A percentile compares a stretch with the other conserved stretches of the same genome.
phyloP scores from a whole-genome alignment of 2,329 filamentous ascomycete species.

The Nemania abortiva region DNA sequence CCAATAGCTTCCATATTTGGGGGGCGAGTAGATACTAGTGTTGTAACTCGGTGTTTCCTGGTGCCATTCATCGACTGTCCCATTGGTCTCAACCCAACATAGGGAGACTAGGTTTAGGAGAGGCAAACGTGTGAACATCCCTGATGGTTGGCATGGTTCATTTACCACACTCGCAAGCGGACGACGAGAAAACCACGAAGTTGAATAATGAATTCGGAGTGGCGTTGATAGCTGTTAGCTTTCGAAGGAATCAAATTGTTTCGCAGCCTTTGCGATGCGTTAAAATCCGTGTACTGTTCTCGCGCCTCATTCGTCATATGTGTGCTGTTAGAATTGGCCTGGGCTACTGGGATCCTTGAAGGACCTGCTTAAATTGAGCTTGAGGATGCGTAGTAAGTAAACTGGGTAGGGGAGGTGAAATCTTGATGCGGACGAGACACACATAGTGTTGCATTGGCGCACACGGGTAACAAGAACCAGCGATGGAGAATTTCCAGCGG shows the following conservation, averaged over 20 bases:
- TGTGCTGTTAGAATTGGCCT: neutral
- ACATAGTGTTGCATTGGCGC: neutral
- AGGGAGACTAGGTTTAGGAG: neutral
- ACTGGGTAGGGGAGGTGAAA: neutral
- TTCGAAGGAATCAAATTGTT: too few relatives aligned
- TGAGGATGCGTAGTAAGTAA: neutral
- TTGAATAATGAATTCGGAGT: too few relatives aligned
- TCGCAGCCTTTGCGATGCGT: too few relatives aligned
- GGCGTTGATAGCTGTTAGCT: too few relatives aligned
- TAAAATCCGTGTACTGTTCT: too few relatives aligned
- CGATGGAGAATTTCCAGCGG: neutral
- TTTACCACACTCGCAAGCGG: neutral
- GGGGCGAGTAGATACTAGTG: neutral
- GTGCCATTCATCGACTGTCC: neutral
- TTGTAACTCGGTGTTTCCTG: neutral
- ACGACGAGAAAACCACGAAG: neutral
- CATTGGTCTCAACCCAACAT: neutral
- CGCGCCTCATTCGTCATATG: neutral
- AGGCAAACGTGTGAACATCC: neutral
- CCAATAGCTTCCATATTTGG: neutral
- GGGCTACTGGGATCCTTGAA: neutral
- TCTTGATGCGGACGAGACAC: neutral
- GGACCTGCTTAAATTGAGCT: neutral
- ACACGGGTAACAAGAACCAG: neutral
- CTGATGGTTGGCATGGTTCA: neutral